Conservation (phyloP, 257 asterid species). For the Mentha longifolia region DNA sequence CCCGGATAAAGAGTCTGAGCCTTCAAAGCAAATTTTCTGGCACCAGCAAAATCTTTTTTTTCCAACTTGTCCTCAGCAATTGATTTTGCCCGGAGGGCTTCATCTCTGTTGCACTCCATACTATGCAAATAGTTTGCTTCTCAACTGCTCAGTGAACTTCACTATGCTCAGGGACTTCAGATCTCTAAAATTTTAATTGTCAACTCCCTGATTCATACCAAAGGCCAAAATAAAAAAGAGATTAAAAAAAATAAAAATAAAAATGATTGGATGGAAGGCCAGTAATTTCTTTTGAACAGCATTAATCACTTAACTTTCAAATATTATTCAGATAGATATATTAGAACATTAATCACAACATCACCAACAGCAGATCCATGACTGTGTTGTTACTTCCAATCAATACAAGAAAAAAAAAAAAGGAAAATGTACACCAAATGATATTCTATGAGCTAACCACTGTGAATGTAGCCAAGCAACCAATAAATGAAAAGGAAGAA, state of each 20-base stretch:
- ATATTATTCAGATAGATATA: slow-evolving; percentile 8
- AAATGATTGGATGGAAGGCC: slow-evolving; percentile 18
- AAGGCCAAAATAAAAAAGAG: not conserved
- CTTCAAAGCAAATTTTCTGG: slow-evolving; percentile 68
- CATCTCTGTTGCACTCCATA: slow-evolving; percentile 94
- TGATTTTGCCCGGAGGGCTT: slow-evolving; percentile 70
- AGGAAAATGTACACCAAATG: slow-evolving; percentile 16
- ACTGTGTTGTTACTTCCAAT: not conserved
- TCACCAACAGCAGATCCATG: not conserved
- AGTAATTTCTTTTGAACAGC: slow-evolving; percentile 2
- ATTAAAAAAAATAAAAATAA: slow-evolving; percentile 2
- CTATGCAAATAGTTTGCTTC: not conserved
- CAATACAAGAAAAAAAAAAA: not conserved
- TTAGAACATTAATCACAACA: slow-evolving; percentile 4
- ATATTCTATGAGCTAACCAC: not conserved
- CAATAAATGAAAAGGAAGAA: slow-evolving; percentile 2
- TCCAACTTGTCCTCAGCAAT: slow-evolving; percentile 71
- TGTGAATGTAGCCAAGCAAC: not conserved
- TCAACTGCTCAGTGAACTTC: slow-evolving; percentile 7
- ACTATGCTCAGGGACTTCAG: slow-evolving; percentile 13
- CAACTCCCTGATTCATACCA: slow-evolving; percentile 40
- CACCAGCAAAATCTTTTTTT: slow-evolving; percentile 57
- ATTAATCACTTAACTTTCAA: slow-evolving; percentile 23
- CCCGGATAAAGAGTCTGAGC: slow-evolving; percentile 70
- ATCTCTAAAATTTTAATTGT: slow-evolving; percentile 24